These are phyloP conservation scores for Citrus medica DNA, from an alignment of 345 rosid genomes.

Conservation along the genomic window DNA sequence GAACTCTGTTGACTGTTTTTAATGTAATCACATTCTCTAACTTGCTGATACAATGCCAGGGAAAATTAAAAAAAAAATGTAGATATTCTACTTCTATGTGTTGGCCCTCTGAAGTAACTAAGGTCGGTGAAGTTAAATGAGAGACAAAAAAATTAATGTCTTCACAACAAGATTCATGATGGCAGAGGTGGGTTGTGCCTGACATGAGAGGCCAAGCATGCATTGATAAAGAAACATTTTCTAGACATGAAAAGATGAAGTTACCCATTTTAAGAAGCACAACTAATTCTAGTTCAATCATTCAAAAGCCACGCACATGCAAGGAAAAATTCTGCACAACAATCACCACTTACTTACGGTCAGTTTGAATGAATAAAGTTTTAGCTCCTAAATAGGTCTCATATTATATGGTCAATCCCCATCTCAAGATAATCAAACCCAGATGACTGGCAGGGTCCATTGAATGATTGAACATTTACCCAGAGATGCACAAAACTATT, in stretches of 20 bases:
- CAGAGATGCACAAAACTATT: neutral
- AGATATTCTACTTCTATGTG: too few relatives aligned
- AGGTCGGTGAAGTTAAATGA: neutral
- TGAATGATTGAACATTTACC: neutral
- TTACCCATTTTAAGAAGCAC: neutral
- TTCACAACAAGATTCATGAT: too few relatives aligned
- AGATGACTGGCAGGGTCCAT: neutral
- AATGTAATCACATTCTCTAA: too few relatives aligned
- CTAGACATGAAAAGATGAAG: neutral
- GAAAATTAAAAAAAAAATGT: too few relatives aligned
- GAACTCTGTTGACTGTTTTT: too few relatives aligned
- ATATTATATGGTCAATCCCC: neutral
- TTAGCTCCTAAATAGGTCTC: neutral
- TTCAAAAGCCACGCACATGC: neutral
- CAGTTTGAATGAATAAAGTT: too few relatives aligned
- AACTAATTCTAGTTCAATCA: neutral
- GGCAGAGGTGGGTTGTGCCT: neutral
- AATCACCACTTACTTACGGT: neutral
- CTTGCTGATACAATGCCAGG: neutral
- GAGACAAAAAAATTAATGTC: neutral
- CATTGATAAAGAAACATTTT: neutral
- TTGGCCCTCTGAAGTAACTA: neutral
- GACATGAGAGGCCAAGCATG: neutral
- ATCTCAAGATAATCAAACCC: neutral
- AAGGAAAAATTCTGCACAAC: neutral